Conservation (phyloP, 352 stramenopile species). For the Phytophthora multivora region DNA sequence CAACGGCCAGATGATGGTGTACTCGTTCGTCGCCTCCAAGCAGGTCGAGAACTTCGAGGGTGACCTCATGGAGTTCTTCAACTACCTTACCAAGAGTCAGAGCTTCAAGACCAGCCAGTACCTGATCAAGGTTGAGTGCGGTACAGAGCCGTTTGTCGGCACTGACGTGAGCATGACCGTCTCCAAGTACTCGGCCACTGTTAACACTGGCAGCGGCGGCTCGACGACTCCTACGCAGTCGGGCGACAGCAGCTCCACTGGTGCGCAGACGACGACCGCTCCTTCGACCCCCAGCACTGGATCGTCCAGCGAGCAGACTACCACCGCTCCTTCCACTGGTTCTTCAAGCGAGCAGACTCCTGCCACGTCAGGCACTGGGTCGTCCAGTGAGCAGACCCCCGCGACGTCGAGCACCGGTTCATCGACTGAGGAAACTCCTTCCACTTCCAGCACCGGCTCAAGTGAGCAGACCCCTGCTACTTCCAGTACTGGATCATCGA, state of each 20-base stretch:
- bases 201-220: conserved; percentile 23
- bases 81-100: conserved; percentile 37
- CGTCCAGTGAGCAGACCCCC: conserved; percentile 1
- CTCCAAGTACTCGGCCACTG: conserved; percentile 36
- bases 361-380: conserved; percentile 5
- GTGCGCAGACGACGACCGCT: conserved; percentile 16
- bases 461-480: conserved; percentile 1
- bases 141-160: conserved; percentile 42
- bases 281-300: conserved; percentile 14
- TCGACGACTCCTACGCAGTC: conserved; percentile 13
- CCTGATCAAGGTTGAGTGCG: conserved; percentile 46
- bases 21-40: conserved; percentile 45
- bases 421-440: conserved; percentile 8
- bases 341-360: conserved; percentile 2
- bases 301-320: conserved; percentile 7
- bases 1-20: conserved; percentile 46
- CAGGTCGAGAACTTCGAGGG: conserved; percentile 32
- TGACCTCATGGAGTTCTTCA: conserved; percentile 45
- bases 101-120: conserved; percentile 40
- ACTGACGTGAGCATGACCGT: conserved; percentile 35
- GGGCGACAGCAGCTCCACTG: conserved; percentile 17
- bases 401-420: conserved; percentile 5
- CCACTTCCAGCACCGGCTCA: conserved; percentile 9
- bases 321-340: conserved; percentile 2
- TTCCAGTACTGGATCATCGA: conserved; percentile 1